phyloP scores from a whole-genome alignment of 1,139 yeast species.

The Insectozyma bohioensis region DNA sequence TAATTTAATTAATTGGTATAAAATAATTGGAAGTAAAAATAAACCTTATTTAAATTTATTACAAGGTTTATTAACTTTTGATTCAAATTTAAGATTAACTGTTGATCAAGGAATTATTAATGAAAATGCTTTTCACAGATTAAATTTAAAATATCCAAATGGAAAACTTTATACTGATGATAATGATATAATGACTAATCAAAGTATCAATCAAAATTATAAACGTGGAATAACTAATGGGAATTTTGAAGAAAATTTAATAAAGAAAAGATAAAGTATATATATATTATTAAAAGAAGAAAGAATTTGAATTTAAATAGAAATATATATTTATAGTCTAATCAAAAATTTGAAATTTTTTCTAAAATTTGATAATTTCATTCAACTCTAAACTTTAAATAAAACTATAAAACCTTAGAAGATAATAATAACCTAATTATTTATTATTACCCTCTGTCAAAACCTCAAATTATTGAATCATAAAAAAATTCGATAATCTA shows the following conservation, averaged over 20 bases:
- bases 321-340: too few relatives aligned
- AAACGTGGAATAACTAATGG: conserved; percentile 6
- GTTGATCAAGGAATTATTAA: conserved; percentile 73
- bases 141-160: conserved; percentile 63
- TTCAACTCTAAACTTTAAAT: too few relatives aligned
- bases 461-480: too few relatives aligned
- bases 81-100: conserved; percentile 73
- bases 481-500: too few relatives aligned
- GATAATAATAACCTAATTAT: too few relatives aligned
- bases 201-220: conserved; percentile 16
- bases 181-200: conserved; percentile 54
- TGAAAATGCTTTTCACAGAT: conserved; percentile 69
- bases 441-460: too few relatives aligned
- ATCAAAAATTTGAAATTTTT: too few relatives aligned
- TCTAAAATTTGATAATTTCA: too few relatives aligned
- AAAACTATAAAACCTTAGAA: too few relatives aligned
- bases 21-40: conserved; percentile 72
- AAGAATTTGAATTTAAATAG: too few relatives aligned
- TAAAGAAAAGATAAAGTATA: conserved; percentile 2
- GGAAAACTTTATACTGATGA: conserved; percentile 79
- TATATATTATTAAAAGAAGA: too few relatives aligned
- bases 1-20: conserved; percentile 81
- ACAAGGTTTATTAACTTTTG: conserved; percentile 67
- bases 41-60: conserved; percentile 67
- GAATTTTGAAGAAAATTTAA: conserved; percentile 3